Percentiles rank a stretch among this genome's conserved stretches.
Evolutionary conservation across 345 rosid genomes (phyloP).

Genomic region (Theobroma cacao): DNA sequence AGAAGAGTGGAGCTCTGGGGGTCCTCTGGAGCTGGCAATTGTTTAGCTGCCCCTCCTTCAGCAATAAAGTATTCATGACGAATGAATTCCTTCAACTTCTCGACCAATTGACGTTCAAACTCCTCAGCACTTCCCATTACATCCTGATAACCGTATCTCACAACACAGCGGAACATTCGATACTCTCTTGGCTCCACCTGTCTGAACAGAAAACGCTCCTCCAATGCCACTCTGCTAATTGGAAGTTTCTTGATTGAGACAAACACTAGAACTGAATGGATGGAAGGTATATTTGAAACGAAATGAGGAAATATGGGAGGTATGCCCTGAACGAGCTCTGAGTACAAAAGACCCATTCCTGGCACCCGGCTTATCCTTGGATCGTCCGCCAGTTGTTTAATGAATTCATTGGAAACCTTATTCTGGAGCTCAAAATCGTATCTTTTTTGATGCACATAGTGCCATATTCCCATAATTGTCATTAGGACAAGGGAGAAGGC

Average conservation of each 20-base stretch:
- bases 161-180: slow-evolving; percentile 69
- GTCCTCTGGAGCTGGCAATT: not conserved
- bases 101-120: slow-evolving; percentile 51
- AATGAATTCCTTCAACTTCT: slow-evolving; percentile 52
- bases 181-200: slow-evolving; percentile 55
- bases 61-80: slow-evolving; percentile 37
- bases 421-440: slow-evolving; percentile 51
- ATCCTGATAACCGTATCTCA: slow-evolving; percentile 68
- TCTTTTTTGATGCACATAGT: slow-evolving; percentile 37
- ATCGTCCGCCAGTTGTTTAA: slow-evolving; percentile 35
- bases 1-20: slow-evolving; percentile 12
- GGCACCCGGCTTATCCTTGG: slow-evolving; percentile 47
- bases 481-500: slow-evolving; percentile 34
- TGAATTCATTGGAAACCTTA: slow-evolving; percentile 45
- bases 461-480: slow-evolving; percentile 52
- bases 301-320: slow-evolving; percentile 74
- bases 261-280: slow-evolving; percentile 62
- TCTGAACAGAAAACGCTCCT: slow-evolving; percentile 70
- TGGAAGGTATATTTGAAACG: slow-evolving; percentile 50
- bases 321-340: slow-evolving; percentile 77
- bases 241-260: slow-evolving; percentile 71
- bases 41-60: slow-evolving; percentile 24
- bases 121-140: slow-evolving; percentile 31
- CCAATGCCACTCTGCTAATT: slow-evolving; percentile 36
- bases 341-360: slow-evolving; percentile 66